phyloP scores from a whole-genome alignment of 2,329 filamentous ascomycete genomes.

The Talaromyces verruculosus region DNA sequence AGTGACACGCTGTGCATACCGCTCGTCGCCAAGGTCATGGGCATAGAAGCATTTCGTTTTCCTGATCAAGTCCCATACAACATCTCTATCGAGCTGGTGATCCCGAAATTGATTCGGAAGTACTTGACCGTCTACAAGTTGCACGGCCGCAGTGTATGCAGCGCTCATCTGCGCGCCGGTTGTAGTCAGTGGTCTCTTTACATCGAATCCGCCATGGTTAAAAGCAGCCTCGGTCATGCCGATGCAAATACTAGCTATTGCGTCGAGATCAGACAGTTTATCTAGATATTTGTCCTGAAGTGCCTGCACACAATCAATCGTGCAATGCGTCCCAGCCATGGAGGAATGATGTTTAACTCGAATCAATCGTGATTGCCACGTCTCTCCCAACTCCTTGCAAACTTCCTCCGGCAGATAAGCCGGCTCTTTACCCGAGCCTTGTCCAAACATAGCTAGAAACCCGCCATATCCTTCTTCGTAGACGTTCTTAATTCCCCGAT shows the following conservation, averaged over 20 bases:
- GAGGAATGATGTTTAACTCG: constrained; percentile 42
- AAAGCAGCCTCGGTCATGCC: constrained; percentile 27
- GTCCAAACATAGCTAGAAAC: not conserved
- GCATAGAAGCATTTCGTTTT: constrained; percentile 31
- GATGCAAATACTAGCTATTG: not conserved
- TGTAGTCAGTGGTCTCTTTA: constrained; percentile 34
- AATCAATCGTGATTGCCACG: constrained; percentile 36
- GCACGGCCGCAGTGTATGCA: constrained; percentile 38
- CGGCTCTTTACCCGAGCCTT: constrained; percentile 29
- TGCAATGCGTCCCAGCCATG: constrained; percentile 40
- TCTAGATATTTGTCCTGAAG: constrained; percentile 28
- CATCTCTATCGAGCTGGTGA: constrained; percentile 36
- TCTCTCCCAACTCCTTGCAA: constrained; percentile 34
- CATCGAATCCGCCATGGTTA: constrained; percentile 41
- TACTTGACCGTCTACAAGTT: constrained; percentile 41
- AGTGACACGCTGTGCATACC: constrained; percentile 24
- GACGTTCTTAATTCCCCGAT: not conserved
- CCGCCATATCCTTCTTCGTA: not conserved
- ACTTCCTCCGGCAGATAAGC: constrained; percentile 32
- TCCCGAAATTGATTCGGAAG: constrained; percentile 35
- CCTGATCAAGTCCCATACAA: constrained; percentile 37
- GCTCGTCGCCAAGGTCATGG: constrained; percentile 19
- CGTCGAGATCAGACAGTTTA: constrained; percentile 24
- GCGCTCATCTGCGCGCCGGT: constrained; percentile 45
- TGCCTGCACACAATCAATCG: constrained; percentile 37